Evolutionary conservation across 768 basidiomycete species (phyloP).

Genomic region (Filobasidium wieringae): DNA sequence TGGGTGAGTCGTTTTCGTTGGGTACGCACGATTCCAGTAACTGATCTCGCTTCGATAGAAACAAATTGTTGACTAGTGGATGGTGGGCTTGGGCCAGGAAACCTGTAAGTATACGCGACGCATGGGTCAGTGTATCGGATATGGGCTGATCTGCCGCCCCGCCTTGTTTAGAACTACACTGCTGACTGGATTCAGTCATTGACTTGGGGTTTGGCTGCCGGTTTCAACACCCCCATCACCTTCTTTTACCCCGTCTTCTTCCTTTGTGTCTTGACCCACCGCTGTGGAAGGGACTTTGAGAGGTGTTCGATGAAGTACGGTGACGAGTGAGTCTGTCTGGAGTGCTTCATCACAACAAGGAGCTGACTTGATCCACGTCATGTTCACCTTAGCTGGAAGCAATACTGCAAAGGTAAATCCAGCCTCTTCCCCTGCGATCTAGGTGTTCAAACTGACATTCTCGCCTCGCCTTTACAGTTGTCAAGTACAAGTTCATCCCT

Average conservation of each 20-base stretch:
- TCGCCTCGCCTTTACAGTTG: conserved; percentile 44
- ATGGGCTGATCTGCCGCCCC: background rate
- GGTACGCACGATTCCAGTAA: background rate
- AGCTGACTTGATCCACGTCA: background rate
- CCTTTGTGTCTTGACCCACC: conserved; percentile 78
- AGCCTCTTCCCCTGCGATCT: background rate
- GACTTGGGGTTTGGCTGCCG: conserved; percentile 87
- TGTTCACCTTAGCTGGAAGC: conserved; percentile 13
- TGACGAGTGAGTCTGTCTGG: conserved; percentile 91
- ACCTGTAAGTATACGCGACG: conserved; percentile 52
- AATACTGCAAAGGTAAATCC: conserved; percentile 16
- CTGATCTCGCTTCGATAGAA: conserved; percentile 41
- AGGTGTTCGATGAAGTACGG: conserved; percentile 84
- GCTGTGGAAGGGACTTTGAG: conserved; percentile 88
- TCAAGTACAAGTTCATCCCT: conserved; percentile 84
- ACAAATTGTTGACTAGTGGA: conserved; percentile 78
- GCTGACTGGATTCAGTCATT: conserved; percentile 82
- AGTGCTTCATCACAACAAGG: conserved; percentile 10
- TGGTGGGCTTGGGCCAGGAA: conserved; percentile 94
- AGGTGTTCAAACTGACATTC: background rate
- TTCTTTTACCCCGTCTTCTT: conserved; percentile 94
- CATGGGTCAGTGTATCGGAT: background rate
- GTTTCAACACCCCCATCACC: conserved; percentile 81
- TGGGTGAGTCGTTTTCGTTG: conserved; percentile 44
- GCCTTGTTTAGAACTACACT: conserved; percentile 65